A percentile compares a stretch with the other conserved stretches of the same genome.
These are phyloP conservation scores for Gracilaria caudata DNA, from an alignment of 23 red algal species.

Conservation along the genomic window DNA sequence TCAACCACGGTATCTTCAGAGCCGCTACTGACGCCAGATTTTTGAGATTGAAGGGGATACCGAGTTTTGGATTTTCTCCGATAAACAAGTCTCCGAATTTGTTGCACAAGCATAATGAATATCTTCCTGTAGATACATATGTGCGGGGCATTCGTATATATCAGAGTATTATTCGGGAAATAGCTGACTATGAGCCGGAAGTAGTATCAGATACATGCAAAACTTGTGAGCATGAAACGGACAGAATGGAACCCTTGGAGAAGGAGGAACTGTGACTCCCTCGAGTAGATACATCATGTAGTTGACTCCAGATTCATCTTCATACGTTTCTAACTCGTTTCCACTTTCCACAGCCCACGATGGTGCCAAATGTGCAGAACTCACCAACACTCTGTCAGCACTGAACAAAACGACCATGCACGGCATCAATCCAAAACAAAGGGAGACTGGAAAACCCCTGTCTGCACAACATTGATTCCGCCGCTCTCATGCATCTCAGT, in stretches of 20 bases:
- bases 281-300: no score
- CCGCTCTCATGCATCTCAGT: no score
- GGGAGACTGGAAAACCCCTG: no score
- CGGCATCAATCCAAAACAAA: no score
- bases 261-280: slow-evolving; percentile 2
- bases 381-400: no score
- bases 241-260: not conserved
- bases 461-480: no score
- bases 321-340: no score
- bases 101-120: slow-evolving; percentile 93
- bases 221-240: not conserved
- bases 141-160: slow-evolving; percentile 82
- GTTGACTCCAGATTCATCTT: no score
- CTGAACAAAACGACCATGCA: no score
- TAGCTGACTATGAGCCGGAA: slow-evolving; percentile 14
- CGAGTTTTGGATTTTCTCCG: slow-evolving; percentile 82
- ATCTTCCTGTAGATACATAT: slow-evolving; percentile 69
- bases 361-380: no score
- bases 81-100: slow-evolving; percentile 74
- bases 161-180: slow-evolving; percentile 61
- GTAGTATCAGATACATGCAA: not conserved
- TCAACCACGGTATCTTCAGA: slow-evolving; percentile 70
- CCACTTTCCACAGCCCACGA: no score
- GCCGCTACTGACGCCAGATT: slow-evolving; percentile 88
- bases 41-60: slow-evolving; percentile 61